Evolutionary conservation across 768 basidiomycete species (phyloP).

Genomic region (Tremella yokohamensis): DNA sequence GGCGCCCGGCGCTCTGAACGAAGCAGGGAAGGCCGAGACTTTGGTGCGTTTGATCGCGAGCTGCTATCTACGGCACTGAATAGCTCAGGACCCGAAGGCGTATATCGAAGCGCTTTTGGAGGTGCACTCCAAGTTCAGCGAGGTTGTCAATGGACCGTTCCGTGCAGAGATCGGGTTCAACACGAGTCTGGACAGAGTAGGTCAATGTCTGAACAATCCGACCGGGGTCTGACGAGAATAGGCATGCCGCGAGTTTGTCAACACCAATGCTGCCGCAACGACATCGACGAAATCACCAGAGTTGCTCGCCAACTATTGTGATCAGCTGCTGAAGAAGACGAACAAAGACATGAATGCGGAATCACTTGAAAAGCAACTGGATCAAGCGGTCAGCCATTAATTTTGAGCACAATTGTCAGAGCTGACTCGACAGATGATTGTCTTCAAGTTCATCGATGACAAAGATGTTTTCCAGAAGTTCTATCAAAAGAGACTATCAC

Average conservation of each 20-base stretch:
- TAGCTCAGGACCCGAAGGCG: constrained; percentile 69
- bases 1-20: constrained; percentile 40
- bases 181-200: constrained; percentile 70
- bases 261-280: constrained; percentile 79
- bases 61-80: too few relatives aligned
- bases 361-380: constrained; percentile 81
- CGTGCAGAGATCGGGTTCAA: constrained; percentile 89
- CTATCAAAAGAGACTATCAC: constrained; percentile 89
- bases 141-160: constrained; percentile 83
- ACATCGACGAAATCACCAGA: constrained; percentile 79
- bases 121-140: constrained; percentile 86
- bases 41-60: constrained; percentile 52
- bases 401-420: neutral
- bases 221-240: constrained; percentile 51
- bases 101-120: constrained; percentile 90
- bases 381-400: constrained; percentile 68
- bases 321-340: constrained; percentile 82
- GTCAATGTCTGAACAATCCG: constrained; percentile 4
- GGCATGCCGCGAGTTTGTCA: constrained; percentile 93
- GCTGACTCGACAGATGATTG: constrained; percentile 68
- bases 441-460: constrained; percentile 98
- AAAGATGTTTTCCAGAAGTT: constrained; percentile 99
- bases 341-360: constrained; percentile 93
- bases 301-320: constrained; percentile 84
- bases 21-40: constrained; percentile 59